Conservation (phyloP, 108 stramenopile species). For the Mediolabrus comicus region DNA sequence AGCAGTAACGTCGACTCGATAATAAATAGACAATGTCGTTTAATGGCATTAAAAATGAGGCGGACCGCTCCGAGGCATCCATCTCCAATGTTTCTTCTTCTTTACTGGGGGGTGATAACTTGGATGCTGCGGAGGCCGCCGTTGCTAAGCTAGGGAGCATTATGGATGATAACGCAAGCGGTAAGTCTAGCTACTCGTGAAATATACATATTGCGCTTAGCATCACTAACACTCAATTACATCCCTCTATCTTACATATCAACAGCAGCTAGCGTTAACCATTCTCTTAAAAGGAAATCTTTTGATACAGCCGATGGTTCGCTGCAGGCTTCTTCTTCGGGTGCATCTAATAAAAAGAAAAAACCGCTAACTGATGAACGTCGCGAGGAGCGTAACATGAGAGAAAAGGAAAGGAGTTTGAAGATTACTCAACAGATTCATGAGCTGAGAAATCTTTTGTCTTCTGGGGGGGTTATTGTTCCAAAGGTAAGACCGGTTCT, state of each 20-base stretch:
- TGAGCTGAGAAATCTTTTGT: conserved; percentile 72
- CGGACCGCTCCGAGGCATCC: conserved; percentile 5
- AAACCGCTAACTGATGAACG: conserved; percentile 51
- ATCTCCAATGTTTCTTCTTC: background rate
- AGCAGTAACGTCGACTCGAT: background rate
- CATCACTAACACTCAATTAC: background rate
- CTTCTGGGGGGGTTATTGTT: conserved; percentile 83
- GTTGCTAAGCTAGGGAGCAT: conserved; percentile 26
- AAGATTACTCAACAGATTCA: conserved; percentile 85
- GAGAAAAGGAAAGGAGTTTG: conserved; percentile 88
- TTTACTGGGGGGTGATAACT: background rate
- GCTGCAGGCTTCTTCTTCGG: background rate
- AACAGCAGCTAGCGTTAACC: background rate
- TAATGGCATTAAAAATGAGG: conserved; percentile 13
- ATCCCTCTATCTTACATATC: background rate
- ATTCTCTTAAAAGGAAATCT: conserved; percentile 6
- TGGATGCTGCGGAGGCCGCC: conserved; percentile 31
- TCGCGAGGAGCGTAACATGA: conserved; percentile 81
- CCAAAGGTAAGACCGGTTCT: conserved; percentile 58
- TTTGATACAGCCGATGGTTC: background rate
- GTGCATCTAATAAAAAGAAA: conserved; percentile 41
- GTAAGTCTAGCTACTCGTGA: background rate
- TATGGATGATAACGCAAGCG: conserved; percentile 14
- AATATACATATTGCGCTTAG: background rate
- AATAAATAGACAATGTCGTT: background rate